phyloP scores from a whole-genome alignment of 306 rosid species.

The Trifolium dubium region DNA sequence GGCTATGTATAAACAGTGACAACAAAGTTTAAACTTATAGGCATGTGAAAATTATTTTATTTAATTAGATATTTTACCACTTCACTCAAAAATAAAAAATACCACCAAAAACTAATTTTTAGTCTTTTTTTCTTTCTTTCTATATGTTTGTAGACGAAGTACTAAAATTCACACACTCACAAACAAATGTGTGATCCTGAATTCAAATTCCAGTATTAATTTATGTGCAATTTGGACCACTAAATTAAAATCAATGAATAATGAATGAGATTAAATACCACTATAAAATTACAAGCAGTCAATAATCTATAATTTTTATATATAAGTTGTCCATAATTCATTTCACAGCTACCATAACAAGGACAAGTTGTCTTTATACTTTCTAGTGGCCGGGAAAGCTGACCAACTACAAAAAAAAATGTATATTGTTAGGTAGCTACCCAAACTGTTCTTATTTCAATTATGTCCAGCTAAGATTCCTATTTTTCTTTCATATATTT shows the following conservation, averaged over 20 bases:
- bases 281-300: no score
- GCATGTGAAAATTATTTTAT: background rate
- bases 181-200: no score
- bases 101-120: no score
- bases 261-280: no score
- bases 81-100: no score
- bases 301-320: no score
- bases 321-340: background rate
- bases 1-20: background rate
- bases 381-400: slow-evolving; percentile 13
- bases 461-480: slow-evolving; percentile 19
- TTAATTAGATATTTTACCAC: background rate
- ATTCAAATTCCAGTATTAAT: no score
- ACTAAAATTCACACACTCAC: no score
- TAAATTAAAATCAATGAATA: no score
- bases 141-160: no score
- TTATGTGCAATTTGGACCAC: no score
- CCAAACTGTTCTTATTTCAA: slow-evolving; percentile 1
- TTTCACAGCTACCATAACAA: background rate
- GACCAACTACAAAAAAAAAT: background rate
- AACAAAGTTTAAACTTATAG: background rate
- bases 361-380: background rate
- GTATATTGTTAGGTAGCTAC: background rate
- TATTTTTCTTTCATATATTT: slow-evolving; percentile 10
- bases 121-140: no score